Conservation (phyloP, 164 flowering plant species). For the Aristolochia californica region DNA sequence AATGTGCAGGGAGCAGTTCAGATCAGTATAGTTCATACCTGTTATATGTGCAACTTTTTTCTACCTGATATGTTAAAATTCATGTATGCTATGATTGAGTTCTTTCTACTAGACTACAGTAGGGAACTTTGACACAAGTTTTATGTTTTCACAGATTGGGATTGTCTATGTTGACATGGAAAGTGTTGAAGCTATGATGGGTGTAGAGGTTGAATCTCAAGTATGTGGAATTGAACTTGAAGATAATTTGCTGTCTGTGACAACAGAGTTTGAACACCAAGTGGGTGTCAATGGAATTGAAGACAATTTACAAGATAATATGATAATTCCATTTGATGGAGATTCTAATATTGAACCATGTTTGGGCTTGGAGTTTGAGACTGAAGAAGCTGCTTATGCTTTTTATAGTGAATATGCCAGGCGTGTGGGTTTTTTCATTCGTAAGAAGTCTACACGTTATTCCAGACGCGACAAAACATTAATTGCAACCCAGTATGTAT, state of each 20-base stretch:
- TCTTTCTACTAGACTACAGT: no score
- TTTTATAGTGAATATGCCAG: conserved; percentile 15
- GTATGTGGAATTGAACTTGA: not conserved
- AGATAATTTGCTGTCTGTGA: not conserved
- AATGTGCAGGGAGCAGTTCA: no score
- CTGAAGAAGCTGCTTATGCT: conserved; percentile 6
- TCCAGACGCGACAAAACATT: conserved; percentile 33
- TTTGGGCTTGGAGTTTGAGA: conserved; percentile 9
- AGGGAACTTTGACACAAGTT: not conserved
- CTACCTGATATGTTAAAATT: no score
- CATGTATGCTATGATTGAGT: no score
- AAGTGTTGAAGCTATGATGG: not conserved
- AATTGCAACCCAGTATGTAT: conserved; percentile 29
- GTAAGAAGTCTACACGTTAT: conserved; percentile 29
- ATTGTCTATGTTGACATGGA: not conserved
- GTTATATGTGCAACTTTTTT: no score
- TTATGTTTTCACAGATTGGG: not conserved
- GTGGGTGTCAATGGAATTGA: conserved; percentile 16
- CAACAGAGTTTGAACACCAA: conserved; percentile 1
- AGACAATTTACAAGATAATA: conserved; percentile 27
- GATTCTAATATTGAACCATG: conserved; percentile 13
- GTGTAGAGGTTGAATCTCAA: not conserved
- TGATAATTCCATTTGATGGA: conserved; percentile 12
- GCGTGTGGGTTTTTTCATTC: conserved; percentile 13
- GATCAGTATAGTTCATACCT: no score